phyloP scores from a whole-genome alignment of 2,329 filamentous ascomycete genomes.

The Phoma sp. region DNA sequence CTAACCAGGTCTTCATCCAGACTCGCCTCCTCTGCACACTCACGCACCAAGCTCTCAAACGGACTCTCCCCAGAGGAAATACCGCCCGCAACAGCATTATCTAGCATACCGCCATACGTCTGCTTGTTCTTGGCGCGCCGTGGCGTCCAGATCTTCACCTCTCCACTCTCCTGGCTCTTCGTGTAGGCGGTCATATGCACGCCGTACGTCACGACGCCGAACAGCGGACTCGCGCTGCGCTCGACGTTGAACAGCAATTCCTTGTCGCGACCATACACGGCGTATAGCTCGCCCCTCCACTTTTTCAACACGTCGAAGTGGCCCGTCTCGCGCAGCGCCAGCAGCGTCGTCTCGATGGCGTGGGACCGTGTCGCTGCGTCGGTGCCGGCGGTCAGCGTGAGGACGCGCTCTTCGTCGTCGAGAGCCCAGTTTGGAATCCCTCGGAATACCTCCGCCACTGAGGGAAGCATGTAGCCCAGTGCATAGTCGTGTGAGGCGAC shows the following conservation, averaged over 20 bases:
- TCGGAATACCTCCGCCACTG: slow-evolving; percentile 64
- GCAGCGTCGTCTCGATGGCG: slow-evolving; percentile 63
- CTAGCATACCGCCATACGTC: slow-evolving; percentile 89
- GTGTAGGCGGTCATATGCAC: slow-evolving; percentile 52
- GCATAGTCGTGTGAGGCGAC: slow-evolving; percentile 67
- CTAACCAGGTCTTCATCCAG: slow-evolving; percentile 74
- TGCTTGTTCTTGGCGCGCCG: slow-evolving; percentile 77
- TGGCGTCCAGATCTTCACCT: slow-evolving; percentile 84
- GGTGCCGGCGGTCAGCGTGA: slow-evolving; percentile 66
- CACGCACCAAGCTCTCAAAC: slow-evolving; percentile 82
- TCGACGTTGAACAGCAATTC: slow-evolving; percentile 52
- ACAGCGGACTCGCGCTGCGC: slow-evolving; percentile 49
- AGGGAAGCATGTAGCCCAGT: slow-evolving; percentile 66
- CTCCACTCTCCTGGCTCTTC: slow-evolving; percentile 51
- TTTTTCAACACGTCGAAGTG: slow-evolving; percentile 72
- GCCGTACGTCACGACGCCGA: slow-evolving; percentile 54
- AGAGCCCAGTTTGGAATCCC: slow-evolving; percentile 67
- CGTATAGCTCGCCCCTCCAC: slow-evolving; percentile 53
- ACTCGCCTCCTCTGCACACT: slow-evolving; percentile 88
- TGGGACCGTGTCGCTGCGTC: slow-evolving; percentile 69
- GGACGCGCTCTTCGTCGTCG: slow-evolving; percentile 64
- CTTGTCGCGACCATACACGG: slow-evolving; percentile 49
- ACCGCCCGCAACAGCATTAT: slow-evolving; percentile 91
- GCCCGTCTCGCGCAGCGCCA: slow-evolving; percentile 71
- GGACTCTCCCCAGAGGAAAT: slow-evolving; percentile 81